Percentiles rank a stretch among this genome's conserved stretches.
These are phyloP conservation scores for Pestalotiopsis sp. DNA, from an alignment of 2,329 filamentous ascomycete genomes.

Conservation along the genomic window DNA sequence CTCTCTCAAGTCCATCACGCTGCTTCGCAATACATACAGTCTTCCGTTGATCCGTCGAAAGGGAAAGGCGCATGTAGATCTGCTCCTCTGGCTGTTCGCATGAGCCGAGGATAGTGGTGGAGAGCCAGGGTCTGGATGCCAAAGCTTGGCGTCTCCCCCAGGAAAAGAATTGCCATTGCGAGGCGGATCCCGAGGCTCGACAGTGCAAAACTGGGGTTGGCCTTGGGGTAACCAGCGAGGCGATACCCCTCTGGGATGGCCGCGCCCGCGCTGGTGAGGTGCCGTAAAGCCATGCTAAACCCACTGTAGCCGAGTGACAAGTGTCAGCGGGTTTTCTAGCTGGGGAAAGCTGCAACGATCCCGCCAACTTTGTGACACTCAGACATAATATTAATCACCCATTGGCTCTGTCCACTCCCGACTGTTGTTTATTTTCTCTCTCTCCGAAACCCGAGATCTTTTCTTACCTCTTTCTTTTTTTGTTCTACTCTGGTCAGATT, in stretches of 20 bases:
- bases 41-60: no score
- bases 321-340: background rate
- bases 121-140: background rate
- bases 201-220: background rate
- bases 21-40: no score
- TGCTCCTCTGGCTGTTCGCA: background rate
- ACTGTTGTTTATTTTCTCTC: background rate
- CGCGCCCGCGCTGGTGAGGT: no score
- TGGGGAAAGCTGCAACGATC: background rate
- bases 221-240: background rate
- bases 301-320: constrained; percentile 2
- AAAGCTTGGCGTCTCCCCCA: constrained; percentile 1
- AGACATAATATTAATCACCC: background rate
- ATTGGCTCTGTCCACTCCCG: background rate
- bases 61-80: background rate
- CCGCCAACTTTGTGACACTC: background rate
- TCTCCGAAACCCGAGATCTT: background rate
- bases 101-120: background rate
- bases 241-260: background rate
- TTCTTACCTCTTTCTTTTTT: background rate
- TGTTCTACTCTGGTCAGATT: background rate
- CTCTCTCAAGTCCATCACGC: no score
- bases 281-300: constrained; percentile 2
- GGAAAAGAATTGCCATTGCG: constrained; percentile 1
- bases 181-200: constrained; percentile 11